These are phyloP conservation scores for Dichomitus squalens DNA, from an alignment of 1,284 basidiomycete genomes.

Conservation along the genomic window DNA sequence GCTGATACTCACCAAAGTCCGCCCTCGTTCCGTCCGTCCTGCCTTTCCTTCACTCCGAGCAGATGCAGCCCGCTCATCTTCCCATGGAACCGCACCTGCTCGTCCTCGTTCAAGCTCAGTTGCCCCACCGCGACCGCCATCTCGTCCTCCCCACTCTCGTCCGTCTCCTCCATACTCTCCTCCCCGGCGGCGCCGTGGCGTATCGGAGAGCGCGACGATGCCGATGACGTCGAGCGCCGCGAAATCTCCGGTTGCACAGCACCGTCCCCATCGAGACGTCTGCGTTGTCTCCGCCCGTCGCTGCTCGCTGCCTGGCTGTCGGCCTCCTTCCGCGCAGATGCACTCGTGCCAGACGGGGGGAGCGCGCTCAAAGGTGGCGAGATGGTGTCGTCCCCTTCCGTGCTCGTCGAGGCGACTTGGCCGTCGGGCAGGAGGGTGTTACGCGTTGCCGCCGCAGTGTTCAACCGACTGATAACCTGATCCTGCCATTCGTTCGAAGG, in stretches of 20 bases:
- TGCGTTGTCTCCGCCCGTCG: slow-evolving; percentile 28
- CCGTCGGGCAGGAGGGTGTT: slow-evolving; percentile 29
- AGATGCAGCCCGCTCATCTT: slow-evolving; percentile 82
- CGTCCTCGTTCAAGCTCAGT: slow-evolving; percentile 82
- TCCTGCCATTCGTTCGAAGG: slow-evolving; percentile 85
- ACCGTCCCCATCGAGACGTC: slow-evolving; percentile 27
- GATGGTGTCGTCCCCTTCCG: too few relatives aligned
- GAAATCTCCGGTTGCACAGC: slow-evolving; percentile 16
- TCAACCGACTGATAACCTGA: slow-evolving; percentile 45
- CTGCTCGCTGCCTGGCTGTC: slow-evolving; percentile 6
- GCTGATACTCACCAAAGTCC: slow-evolving; percentile 67
- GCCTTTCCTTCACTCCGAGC: slow-evolving; percentile 60
- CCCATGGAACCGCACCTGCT: slow-evolving; percentile 78
- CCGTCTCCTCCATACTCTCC: slow-evolving; percentile 45
- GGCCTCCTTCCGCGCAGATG: slow-evolving; percentile 4
- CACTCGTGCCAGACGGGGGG: slow-evolving; percentile 5
- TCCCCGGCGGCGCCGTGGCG: slow-evolving; percentile 20
- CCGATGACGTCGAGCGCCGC: slow-evolving; percentile 28
- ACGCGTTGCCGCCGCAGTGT: slow-evolving; percentile 28
- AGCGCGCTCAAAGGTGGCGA: slow-evolving; percentile 19
- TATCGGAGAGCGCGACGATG: slow-evolving; percentile 30
- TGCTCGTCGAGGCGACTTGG: too few relatives aligned
- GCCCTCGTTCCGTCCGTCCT: slow-evolving; percentile 70
- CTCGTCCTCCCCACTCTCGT: slow-evolving; percentile 51
- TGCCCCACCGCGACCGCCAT: slow-evolving; percentile 79